These are phyloP conservation scores for Cordia subcordata DNA, from an alignment of 257 asterid species.

Conservation along the genomic window DNA sequence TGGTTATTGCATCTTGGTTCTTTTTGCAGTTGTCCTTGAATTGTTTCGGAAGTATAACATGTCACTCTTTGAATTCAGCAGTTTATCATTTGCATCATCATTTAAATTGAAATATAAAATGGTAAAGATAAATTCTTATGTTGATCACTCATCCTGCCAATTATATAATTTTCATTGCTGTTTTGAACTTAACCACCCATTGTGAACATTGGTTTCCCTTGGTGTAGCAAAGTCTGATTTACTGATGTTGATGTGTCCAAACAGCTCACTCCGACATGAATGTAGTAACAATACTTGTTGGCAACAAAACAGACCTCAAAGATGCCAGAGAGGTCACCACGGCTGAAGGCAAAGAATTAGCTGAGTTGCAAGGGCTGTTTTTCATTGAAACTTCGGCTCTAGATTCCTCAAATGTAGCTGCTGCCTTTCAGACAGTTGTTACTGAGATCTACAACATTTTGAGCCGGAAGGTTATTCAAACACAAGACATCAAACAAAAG, in stretches of 20 bases:
- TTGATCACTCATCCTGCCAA: too few species aligned
- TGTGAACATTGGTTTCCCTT: too few species aligned
- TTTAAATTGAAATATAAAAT: too few species aligned
- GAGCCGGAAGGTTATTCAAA: conserved; percentile 90
- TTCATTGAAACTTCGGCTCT: conserved; percentile 95
- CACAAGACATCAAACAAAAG: conserved; percentile 73
- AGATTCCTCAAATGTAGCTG: conserved; percentile 74
- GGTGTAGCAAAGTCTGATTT: too few species aligned
- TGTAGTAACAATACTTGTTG: conserved; percentile 86
- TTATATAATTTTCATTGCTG: too few species aligned
- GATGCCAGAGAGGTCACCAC: conserved; percentile 90
- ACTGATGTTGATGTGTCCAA: background rate
- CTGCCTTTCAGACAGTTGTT: conserved; percentile 81
- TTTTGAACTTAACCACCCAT: too few species aligned
- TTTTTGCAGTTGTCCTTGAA: too few species aligned
- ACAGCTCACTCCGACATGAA: conserved; percentile 98
- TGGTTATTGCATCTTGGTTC: too few species aligned
- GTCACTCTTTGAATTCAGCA: too few species aligned
- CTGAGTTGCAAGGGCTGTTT: conserved; percentile 78
- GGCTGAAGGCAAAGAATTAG: conserved; percentile 79
- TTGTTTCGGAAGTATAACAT: too few species aligned
- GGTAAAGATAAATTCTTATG: too few species aligned
- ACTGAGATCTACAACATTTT: conserved; percentile 74
- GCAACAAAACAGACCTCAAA: conserved; percentile 84
- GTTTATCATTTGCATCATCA: too few species aligned